Conservation (phyloP, 2,329 filamentous ascomycete genomes). For the Elsinoe fawcettii region DNA sequence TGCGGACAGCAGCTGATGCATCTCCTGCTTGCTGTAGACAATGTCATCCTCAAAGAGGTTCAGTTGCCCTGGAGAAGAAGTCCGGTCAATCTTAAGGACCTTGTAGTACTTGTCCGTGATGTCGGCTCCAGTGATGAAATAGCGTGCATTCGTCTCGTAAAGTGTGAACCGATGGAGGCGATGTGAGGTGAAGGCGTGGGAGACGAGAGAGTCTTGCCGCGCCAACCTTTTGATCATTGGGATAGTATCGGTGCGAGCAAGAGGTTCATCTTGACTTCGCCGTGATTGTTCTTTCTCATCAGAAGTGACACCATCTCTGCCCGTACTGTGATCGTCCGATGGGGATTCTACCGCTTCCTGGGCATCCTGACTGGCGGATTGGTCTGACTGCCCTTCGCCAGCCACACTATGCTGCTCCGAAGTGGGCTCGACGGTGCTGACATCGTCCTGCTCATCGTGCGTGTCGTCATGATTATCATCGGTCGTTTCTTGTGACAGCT, state of each 20-base stretch:
- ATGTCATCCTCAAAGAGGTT: constrained; percentile 90
- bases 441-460: neutral
- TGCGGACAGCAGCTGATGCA: constrained; percentile 84
- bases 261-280: neutral
- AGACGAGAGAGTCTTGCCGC: constrained; percentile 9
- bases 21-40: constrained; percentile 84
- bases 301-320: neutral
- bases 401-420: constrained; percentile 4
- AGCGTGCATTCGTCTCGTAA: constrained; percentile 88
- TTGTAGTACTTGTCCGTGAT: constrained; percentile 81
- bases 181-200: constrained; percentile 19
- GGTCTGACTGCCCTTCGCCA: neutral
- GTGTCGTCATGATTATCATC: neutral
- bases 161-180: constrained; percentile 93
- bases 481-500: neutral
- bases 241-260: constrained; percentile 8
- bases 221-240: constrained; percentile 11
- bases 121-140: constrained; percentile 91
- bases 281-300: neutral
- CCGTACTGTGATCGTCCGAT: neutral
- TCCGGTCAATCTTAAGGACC: constrained; percentile 91
- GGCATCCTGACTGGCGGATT: neutral
- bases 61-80: constrained; percentile 68
- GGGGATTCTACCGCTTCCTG: neutral
- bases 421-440: neutral